Evolutionary conservation across 352 stramenopile genomes (phyloP).

Genomic region (Globisporangium polare): DNA sequence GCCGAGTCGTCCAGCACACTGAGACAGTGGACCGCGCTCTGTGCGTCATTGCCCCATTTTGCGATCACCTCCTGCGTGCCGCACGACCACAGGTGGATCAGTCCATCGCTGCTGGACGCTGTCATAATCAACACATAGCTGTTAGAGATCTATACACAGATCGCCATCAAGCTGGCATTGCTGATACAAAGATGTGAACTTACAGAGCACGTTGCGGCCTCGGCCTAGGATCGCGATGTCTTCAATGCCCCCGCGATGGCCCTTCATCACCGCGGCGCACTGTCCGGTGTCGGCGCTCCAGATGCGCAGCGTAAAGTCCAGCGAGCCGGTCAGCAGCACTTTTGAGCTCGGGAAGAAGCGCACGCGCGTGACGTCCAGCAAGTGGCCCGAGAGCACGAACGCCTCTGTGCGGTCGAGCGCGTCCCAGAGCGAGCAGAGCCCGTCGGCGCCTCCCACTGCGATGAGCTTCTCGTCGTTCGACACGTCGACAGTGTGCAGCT

Average conservation of each 20-base stretch:
- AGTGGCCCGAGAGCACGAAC: conserved; percentile 42
- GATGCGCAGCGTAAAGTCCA: conserved; percentile 73
- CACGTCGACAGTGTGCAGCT: conserved; percentile 53
- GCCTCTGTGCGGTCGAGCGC: conserved; percentile 19
- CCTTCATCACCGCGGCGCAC: conserved; percentile 56
- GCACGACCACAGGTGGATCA: conserved; percentile 67
- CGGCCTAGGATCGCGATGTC: conserved; percentile 60
- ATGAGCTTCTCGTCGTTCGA: conserved; percentile 42
- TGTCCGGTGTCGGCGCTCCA: conserved; percentile 45
- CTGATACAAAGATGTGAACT: conserved; percentile 12
- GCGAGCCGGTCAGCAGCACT: conserved; percentile 61
- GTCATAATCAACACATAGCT: conserved; percentile 1
- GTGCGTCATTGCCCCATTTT: conserved; percentile 56
- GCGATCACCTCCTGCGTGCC: conserved; percentile 50
- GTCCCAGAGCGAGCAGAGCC: conserved; percentile 50
- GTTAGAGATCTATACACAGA: not conserved
- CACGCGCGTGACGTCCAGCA: conserved; percentile 52
- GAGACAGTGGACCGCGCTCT: conserved; percentile 49
- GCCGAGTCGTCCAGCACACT: conserved; percentile 36
- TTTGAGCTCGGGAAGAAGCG: conserved; percentile 71
- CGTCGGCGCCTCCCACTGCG: conserved; percentile 52
- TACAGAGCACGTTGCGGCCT: conserved; percentile 74
- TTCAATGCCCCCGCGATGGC: conserved; percentile 51
- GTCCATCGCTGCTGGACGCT: conserved; percentile 58
- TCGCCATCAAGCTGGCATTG: no score